Conservation (phyloP, 1,284 basidiomycete genomes). For the Rhodotorula sp. region DNA sequence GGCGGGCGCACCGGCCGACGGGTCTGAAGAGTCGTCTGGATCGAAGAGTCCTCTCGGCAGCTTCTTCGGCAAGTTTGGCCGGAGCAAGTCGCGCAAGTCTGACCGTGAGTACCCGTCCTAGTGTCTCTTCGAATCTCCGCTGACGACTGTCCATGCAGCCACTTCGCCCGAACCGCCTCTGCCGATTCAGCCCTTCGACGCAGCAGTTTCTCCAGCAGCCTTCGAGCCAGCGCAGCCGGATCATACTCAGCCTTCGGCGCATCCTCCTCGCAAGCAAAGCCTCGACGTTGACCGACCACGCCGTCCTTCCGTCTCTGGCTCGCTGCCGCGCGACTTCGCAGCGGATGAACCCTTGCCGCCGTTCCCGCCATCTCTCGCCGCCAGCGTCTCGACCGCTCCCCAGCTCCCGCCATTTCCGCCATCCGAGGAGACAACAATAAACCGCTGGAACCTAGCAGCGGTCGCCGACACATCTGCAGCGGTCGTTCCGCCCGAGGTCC, state of each 20-base stretch:
- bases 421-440: no score
- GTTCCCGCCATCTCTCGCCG: slow-evolving; percentile 5
- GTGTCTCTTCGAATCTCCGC: background rate
- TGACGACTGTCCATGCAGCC: background rate
- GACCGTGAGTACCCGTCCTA: background rate
- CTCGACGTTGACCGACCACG: background rate
- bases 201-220: no score
- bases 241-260: no score
- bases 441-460: no score
- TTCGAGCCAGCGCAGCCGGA: no score
- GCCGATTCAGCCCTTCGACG: no score
- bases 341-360: background rate
- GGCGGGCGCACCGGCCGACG: background rate
- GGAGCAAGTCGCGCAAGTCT: background rate
- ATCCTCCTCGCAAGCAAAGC: no score
- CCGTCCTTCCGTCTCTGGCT: slow-evolving; percentile 3
- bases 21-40: background rate
- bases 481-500: no score
- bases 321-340: background rate
- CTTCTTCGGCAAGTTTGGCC: slow-evolving; percentile 26
- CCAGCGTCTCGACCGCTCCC: background rate
- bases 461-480: no score
- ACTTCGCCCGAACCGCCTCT: background rate
- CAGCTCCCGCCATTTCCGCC: background rate
- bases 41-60: slow-evolving; percentile 25